Base-by-base conservation (phyloP, 2,329 filamentous ascomycete genomes). In the Claviceps pusilla region DNA sequence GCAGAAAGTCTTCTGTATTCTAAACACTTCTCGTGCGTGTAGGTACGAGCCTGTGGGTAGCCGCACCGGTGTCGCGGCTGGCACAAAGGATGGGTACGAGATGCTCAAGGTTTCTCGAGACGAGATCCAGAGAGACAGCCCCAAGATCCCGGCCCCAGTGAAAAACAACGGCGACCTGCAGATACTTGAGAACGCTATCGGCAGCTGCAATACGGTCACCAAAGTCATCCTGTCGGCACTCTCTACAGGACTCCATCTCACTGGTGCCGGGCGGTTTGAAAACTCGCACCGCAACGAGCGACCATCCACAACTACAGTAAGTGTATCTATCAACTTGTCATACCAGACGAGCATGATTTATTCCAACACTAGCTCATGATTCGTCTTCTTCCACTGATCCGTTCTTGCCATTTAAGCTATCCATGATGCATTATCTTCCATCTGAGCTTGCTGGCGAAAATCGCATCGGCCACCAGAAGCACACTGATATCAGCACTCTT, bases 401-500 rank as follows among this genome's bases (percentile, higher is more conserved):
- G 2, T 11, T 11, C 1, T 43, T 12, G 5, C 7, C 7, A 3
- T 14, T 7, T 24, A 31, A 62, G 37, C 65, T 78, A n/a, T 73
- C 73, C 58, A 75, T 78, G 73, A 75, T 77, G 71, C 74, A 76
- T 68, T 78, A 77, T 66, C 68, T 75, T 56, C 73, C 73, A 24
- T 68, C 67, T 24, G 71, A 75, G 55, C 68, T 71, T 41, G 59
- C 67, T 16, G 65, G 62, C 52, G 66, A 71, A 57, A 66, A 69
- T 58, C 69, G 71, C 61, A 70, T 77, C 59, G 75, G 75, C 29
- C 75, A 78, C 66, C 72, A 77, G 66, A 77, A 76, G 66, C 76
- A 79, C 67, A 79, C 77, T 29, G 77, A 80, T 66, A 74, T 79
- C 64, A 73, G 74, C 62, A 73, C 73, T 19, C 66, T 80, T 43